Conservation (phyloP, 345 rosid species). For the Populus tremula region DNA sequence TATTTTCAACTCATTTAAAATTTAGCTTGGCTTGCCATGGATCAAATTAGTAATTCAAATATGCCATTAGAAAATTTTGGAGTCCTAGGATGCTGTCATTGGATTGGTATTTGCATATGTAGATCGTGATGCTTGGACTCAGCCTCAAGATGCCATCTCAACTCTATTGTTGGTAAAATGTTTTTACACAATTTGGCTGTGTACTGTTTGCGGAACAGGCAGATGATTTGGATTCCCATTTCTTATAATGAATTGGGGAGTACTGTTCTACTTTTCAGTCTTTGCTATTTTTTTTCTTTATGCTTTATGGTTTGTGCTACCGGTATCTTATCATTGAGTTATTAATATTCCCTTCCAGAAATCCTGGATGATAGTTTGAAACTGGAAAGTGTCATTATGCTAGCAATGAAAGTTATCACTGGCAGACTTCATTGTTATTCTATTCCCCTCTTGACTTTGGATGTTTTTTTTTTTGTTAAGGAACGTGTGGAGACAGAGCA, state of each 20-base stretch:
- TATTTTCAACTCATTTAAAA: neutral
- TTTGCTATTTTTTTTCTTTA: neutral
- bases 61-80: neutral
- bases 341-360: neutral
- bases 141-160: neutral
- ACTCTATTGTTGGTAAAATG: neutral
- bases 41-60: neutral
- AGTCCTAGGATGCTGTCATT: neutral
- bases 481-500: constrained; percentile 84
- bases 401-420: neutral
- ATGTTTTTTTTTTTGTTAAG: constrained; percentile 31
- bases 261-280: neutral
- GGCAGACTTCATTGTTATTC: neutral
- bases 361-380: neutral
- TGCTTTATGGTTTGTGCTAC: neutral
- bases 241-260: neutral
- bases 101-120: neutral
- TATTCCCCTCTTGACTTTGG: constrained; percentile 14
- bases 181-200: neutral
- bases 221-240: neutral
- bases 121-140: neutral
- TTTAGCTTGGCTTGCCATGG: neutral
- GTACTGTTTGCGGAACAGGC: neutral
- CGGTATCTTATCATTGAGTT: neutral
- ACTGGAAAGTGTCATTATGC: constrained; percentile 1